A percentile compares a stretch with the other conserved stretches of the same genome.
phyloP scores from a whole-genome alignment of 306 rosid genomes.

The Pyrus betulifolia region DNA sequence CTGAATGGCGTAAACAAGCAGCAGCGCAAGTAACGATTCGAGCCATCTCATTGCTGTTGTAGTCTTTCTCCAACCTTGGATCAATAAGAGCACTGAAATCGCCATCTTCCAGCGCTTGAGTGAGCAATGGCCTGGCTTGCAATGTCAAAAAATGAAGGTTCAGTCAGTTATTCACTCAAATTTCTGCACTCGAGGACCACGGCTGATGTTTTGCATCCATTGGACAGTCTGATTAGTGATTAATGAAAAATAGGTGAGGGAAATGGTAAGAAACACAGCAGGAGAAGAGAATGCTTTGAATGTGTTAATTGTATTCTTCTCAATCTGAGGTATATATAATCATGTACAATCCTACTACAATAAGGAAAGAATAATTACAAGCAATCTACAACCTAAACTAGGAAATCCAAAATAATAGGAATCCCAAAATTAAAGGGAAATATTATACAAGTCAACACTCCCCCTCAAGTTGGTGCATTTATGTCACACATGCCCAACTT shows the following conservation, averaged over 20 bases:
- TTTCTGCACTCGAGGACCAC: not conserved
- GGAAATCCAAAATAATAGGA: too few relatives aligned
- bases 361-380: too few relatives aligned
- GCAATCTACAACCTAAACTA: too few relatives aligned
- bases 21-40: conserved; percentile 21
- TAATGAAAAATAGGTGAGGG: not conserved
- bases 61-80: conserved; percentile 11
- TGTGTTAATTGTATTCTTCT: too few relatives aligned
- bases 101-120: conserved; percentile 11
- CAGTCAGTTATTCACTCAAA: not conserved
- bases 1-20: conserved; percentile 22
- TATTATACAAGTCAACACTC: too few relatives aligned
- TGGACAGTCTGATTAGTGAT: not conserved
- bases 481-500: too few relatives aligned
- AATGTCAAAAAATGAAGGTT: not conserved
- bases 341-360: too few relatives aligned
- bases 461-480: too few relatives aligned
- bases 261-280: not conserved
- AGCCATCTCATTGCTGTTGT: conserved; percentile 12
- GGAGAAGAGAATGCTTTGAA: too few relatives aligned
- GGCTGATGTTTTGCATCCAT: too few relatives aligned
- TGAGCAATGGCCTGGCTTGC: conserved; percentile 27
- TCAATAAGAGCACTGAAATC: conserved; percentile 11
- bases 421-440: too few relatives aligned
- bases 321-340: too few relatives aligned